Evolutionary conservation across 2,329 filamentous ascomycete species (phyloP), one percentile per base, ranked within the genome.

Genomic region (Aspergillus ustus): DNA sequence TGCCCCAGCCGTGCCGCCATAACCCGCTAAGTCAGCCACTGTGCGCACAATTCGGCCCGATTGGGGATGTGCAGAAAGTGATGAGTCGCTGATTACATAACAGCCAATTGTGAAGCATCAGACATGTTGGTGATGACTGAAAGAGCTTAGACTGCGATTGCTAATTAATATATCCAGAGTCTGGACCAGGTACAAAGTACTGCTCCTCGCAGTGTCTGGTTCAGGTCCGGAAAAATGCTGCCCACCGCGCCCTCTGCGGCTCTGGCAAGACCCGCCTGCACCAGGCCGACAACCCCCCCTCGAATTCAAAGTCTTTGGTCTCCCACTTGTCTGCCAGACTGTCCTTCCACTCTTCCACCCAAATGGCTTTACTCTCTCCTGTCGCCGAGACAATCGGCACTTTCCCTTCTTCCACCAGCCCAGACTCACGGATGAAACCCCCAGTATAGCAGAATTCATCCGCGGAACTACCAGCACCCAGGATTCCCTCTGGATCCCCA

Each of bases 261-360:
- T 56, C 29, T 11, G 45, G 53, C 53, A 49, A 19, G 4, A 56
- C 19, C 4, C 44, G 20, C 44, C 49, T 25, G 40, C 28, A 37
- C 53, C 45, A 56, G 17, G 29, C 45, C 4, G 25, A 49, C 45
- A 56, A 31, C 11, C 44, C 53, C 8, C 53, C 53, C 7, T 50
- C 29, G n/a, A 49, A 40, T 11, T 29, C 44, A 54, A 57, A 55
- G 3, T 52, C 58, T 11, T 19, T 40, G 7, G 49, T 56, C 20
- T 46, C 13, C 61, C 54, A 63, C 44, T 61, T 63, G 37, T 61
- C 50, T 11, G 25, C 40, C 7, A 63, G 61, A 17, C 29, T 48
- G 34, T 63, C 53, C 58, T 63, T 61, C 61, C 58, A 63, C 28
- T 63, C 61, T 19, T 61, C 54, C 2, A 63, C 46, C 58, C 58